Conservation (phyloP, 371 early-diverging fungal genomes). For the Gilbertella persicaria region DNA sequence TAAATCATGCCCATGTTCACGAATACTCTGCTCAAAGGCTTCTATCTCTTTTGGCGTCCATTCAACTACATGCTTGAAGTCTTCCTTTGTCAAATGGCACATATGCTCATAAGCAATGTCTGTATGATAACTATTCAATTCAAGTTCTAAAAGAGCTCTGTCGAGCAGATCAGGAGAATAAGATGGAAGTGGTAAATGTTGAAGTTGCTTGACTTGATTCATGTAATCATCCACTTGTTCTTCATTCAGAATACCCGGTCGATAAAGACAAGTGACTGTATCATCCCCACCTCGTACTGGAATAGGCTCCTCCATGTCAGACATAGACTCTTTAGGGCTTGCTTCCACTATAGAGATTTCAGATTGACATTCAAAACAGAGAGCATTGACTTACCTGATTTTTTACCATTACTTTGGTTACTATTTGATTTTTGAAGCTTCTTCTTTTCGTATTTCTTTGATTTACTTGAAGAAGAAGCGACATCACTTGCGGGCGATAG, state of each 20-base stretch:
- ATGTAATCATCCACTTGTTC: conserved; percentile 50
- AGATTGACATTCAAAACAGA: too few relatives aligned
- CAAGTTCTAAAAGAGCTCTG: conserved; percentile 60
- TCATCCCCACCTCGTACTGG: conserved; percentile 51
- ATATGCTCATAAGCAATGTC: conserved; percentile 59
- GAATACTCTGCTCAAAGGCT: conserved; percentile 71
- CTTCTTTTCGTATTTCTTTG: conserved; percentile 3
- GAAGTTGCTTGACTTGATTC: conserved; percentile 37
- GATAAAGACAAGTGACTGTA: conserved; percentile 47
- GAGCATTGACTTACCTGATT: conserved; percentile 4
- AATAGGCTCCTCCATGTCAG: background rate
- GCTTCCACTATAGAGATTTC: conserved; percentile 1
- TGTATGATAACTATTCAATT: conserved; percentile 57
- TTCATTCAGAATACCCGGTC: conserved; percentile 3
- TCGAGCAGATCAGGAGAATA: conserved; percentile 66
- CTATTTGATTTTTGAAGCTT: background rate
- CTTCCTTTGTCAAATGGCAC: conserved; percentile 44
- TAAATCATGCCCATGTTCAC: conserved; percentile 73
- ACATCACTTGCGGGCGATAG: conserved; percentile 9
- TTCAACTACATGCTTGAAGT: conserved; percentile 50
- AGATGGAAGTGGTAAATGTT: conserved; percentile 38
- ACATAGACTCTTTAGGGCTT: conserved; percentile 2
- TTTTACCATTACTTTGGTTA: background rate
- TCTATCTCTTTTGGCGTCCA: conserved; percentile 66
- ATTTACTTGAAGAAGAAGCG: conserved; percentile 1